These are phyloP conservation scores for Hura crepitans DNA, from an alignment of 441 rosid genomes.

Conservation along the genomic window DNA sequence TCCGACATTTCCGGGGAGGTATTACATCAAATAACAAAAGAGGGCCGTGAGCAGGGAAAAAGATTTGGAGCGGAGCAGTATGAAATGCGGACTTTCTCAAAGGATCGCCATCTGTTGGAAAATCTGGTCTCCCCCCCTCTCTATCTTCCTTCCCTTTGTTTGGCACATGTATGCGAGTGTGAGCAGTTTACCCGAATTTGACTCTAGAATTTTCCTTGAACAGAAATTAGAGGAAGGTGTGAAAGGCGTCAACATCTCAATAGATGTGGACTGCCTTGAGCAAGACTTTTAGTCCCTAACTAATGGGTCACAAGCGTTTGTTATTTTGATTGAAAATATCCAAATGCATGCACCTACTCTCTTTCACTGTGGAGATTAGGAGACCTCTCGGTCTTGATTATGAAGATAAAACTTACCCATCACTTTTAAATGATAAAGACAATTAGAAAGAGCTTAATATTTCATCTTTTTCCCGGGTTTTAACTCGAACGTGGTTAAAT, in stretches of 20 bases:
- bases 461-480: no score
- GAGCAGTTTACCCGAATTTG: not conserved
- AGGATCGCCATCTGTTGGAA: constrained; percentile 66
- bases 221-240: constrained; percentile 97
- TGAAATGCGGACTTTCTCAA: constrained; percentile 90
- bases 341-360: no score
- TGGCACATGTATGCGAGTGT: not conserved
- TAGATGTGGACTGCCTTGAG: constrained; percentile 93
- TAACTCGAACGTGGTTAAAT: no score
- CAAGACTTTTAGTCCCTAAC: no score
- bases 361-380: no score
- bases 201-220: not conserved
- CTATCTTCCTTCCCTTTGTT: not conserved
- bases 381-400: no score
- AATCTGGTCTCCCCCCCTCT: constrained; percentile 59
- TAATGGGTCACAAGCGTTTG: no score
- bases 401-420: no score
- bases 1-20: constrained; percentile 58
- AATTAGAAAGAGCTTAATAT: no score
- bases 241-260: constrained; percentile 82
- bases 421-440: no score
- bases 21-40: constrained; percentile 78
- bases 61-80: constrained; percentile 91
- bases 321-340: no score
- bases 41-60: constrained; percentile 92